Evolutionary conservation across 768 basidiomycete genomes (phyloP), one percentile per base, ranked within the genome.

Genomic region (Pleurotus tuber-regium): DNA sequence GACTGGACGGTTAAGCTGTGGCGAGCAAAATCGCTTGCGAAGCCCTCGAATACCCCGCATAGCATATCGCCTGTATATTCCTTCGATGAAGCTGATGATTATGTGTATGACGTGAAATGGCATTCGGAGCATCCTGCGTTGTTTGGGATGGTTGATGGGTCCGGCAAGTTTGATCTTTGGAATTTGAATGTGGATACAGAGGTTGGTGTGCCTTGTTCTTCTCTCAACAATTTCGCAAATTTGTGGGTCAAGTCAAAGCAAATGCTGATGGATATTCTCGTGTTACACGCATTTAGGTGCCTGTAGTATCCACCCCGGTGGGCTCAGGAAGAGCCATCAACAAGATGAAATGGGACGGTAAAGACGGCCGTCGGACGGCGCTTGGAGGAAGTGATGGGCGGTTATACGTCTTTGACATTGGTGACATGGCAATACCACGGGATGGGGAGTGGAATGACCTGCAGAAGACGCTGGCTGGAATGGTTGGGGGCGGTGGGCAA

Each of bases 1-100:
- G 97, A 99, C 66, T 99, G 97, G 97, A 98, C 96, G 8, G 89
- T 97, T 61, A 98, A 98, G 69, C 73, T 99, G 2, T 99, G 97
- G 97, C 78, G 93, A 35, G 80, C 91, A 6, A 91, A 85, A 68
- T 83, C 81, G 9, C 70, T 87, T 31, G 75, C 87, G 36, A 91
- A 91, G 67, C 81, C 89, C 6, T 85, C 86, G 5, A 84, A 85
- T 30, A 62, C 71, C 0, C 72, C 73, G 14, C 79, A 82, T 57
- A 66, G 68, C 14, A 75, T 95, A n/a, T 39, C 80, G 0, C 91
- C 96, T 2, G 59, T 98, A 19, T 89, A 95, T 64, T 93, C 92
- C 33, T 98, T 99, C 61, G 96, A 99, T 58, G 96, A 98, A 67
- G 91, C 94, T 10, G 93, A 95, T 63, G 97, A 99, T 66, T 98